Percentiles rank a stretch among this genome's conserved stretches.
Evolutionary conservation across 805 yeast genomes (phyloP).

Genomic region (Starmerella sirachaensis): DNA sequence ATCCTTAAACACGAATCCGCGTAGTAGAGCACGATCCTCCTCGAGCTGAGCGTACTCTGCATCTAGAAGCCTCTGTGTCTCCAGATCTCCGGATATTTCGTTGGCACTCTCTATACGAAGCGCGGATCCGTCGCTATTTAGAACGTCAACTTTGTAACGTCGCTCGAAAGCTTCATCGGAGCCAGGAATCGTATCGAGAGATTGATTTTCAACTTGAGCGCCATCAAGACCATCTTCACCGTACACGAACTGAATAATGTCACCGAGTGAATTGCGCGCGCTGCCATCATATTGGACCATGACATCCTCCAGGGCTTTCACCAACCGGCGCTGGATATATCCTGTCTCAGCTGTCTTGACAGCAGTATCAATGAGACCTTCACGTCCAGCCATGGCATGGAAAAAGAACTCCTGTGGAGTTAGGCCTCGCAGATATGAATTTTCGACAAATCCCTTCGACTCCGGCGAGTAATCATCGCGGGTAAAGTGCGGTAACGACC

Average conservation of each 20-base stretch:
- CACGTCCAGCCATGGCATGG: constrained; percentile 99
- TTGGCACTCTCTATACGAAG: constrained; percentile 76
- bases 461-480: constrained; percentile 98
- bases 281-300: constrained; percentile 98
- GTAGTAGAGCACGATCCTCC: constrained; percentile 65
- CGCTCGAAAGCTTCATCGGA: constrained; percentile 71
- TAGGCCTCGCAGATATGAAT: constrained; percentile 90
- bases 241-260: constrained; percentile 85
- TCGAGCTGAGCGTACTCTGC: constrained; percentile 69
- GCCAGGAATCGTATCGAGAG: constrained; percentile 91
- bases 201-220: constrained; percentile 92
- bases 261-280: constrained; percentile 94
- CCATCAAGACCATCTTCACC: constrained; percentile 99
- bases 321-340: constrained; percentile 94
- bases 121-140: constrained; percentile 50
- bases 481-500: constrained; percentile 94
- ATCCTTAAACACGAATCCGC: constrained; percentile 70
- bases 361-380: constrained; percentile 98
- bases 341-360: constrained; percentile 99
- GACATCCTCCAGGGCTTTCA: constrained; percentile 91
- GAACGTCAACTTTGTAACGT: constrained; percentile 75
- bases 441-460: constrained; percentile 95
- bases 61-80: constrained; percentile 68
- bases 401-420: constrained; percentile 98
- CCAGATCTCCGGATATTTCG: constrained; percentile 81